A percentile compares a stretch with the other conserved stretches of the same genome.
phyloP scores from a whole-genome alignment of 2,329 filamentous ascomycete genomes.

The Keithomyces neogunnii region DNA sequence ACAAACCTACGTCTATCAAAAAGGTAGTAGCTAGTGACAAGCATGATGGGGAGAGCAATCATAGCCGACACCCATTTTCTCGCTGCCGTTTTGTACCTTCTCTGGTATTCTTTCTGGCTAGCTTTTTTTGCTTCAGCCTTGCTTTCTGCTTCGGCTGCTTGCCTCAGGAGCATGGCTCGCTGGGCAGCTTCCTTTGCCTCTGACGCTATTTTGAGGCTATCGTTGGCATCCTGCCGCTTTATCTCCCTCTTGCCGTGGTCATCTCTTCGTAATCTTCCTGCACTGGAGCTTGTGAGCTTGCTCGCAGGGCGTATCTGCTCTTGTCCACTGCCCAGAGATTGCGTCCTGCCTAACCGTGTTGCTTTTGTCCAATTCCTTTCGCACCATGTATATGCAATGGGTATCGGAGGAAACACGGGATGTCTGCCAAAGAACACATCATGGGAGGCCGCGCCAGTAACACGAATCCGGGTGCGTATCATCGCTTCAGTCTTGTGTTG shows the following conservation, averaged over 20 bases:
- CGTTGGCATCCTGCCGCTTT: background rate
- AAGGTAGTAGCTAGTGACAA: conserved; percentile 47
- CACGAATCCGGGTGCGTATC: no score
- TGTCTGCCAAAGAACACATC: no score
- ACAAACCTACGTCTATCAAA: conserved; percentile 39
- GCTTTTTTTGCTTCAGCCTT: conserved; percentile 13
- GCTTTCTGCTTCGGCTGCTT: conserved; percentile 8
- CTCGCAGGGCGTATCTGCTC: background rate
- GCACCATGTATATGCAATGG: no score
- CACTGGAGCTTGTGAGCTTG: background rate
- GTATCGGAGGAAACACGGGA: no score
- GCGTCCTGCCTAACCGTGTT: no score
- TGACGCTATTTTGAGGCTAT: conserved; percentile 6
- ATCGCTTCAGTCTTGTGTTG: no score
- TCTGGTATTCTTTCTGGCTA: conserved; percentile 27
- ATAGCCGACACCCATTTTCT: conserved; percentile 38
- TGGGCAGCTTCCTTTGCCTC: conserved; percentile 15
- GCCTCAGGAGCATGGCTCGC: conserved; percentile 13
- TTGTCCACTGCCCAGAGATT: no score
- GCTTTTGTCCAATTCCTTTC: no score
- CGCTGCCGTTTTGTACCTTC: conserved; percentile 34
- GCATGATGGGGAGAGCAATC: conserved; percentile 43
- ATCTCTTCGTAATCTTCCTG: no score
- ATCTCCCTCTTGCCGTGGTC: background rate
- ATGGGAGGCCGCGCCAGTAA: no score